Conservation (phyloP, 345 rosid species). For the Salix udensis region DNA sequence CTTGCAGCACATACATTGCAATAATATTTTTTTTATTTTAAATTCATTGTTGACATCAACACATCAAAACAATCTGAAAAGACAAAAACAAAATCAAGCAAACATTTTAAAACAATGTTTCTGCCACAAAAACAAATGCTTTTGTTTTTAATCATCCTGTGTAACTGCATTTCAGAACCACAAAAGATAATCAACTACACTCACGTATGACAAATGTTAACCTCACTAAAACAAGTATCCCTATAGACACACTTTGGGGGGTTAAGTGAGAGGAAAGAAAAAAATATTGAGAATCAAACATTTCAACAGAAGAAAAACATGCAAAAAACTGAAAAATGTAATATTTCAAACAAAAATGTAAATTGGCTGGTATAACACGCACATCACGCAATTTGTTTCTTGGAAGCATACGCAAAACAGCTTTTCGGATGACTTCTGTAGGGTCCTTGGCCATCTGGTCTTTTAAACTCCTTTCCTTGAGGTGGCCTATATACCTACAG, state of each 20-base stretch:
- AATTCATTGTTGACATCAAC: too few species aligned
- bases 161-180: not conserved
- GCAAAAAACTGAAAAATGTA: not conserved
- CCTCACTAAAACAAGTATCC: not conserved
- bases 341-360: not conserved
- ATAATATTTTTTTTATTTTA: too few species aligned
- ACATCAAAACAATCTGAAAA: too few species aligned
- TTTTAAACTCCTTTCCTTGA: constrained; percentile 88
- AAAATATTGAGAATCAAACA: not conserved
- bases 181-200: not conserved
- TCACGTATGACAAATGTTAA: not conserved
- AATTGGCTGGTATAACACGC: constrained; percentile 21
- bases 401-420: constrained; percentile 96
- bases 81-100: too few species aligned
- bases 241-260: not conserved
- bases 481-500: constrained; percentile 76
- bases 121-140: too few species aligned
- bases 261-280: not conserved
- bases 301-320: not conserved
- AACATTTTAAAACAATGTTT: too few species aligned
- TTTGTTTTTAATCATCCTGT: not conserved
- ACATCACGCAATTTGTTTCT: constrained; percentile 93
- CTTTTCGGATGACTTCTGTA: constrained; percentile 96
- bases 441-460: constrained; percentile 95
- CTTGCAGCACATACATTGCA: not conserved